Evolutionary conservation across 306 rosid species (phyloP), one percentile per base, ranked within the genome.

Genomic region (Vigna radiata): DNA sequence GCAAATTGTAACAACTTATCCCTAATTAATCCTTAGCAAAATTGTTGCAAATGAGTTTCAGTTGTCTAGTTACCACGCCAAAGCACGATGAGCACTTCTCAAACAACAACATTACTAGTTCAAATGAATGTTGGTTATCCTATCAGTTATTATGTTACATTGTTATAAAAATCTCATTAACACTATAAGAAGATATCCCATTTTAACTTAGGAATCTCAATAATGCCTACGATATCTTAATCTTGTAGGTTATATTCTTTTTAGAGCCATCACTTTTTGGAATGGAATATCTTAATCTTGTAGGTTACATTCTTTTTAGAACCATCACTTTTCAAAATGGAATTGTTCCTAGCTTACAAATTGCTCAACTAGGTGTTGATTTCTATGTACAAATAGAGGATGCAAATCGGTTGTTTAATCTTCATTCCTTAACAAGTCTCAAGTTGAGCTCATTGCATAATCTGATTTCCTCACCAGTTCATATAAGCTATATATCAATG

Each of bases 381-480:
- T 39, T 7, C 4, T 5, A 37, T 16, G 10, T 78, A 60, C 21
- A 12, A 59, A n/a, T 13, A 4, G 8, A 17, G 0, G 55, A 59
- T 60, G 70, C 33, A 41, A 8, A 48, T n/a, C 60, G 72, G 82
- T 4, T 70, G 0, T 60, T 64, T 48, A 60, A 16, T 11, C 64
- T 78, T 8, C 11, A 12, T 36, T 70, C 19, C 5, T 78, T 78
- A 36, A 36, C 63, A 33, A 36, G 0, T 36, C 71, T 78, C 23
- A 36, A 48, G 16, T 33, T 70, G 36, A 47, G 19, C 9, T 41
- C 29, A 15, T 8, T 43, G 0, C 48, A 2, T 2, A 2, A 10
- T 29, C 19, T 56, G 16, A 2, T 4, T 8, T 10, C 17, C 11
- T 74, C 48, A 2, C 31, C 18, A n/a, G 4, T n/a, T 2, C 48